phyloP scores from a whole-genome alignment of 305 asterid species.

The Withania somnifera region DNA sequence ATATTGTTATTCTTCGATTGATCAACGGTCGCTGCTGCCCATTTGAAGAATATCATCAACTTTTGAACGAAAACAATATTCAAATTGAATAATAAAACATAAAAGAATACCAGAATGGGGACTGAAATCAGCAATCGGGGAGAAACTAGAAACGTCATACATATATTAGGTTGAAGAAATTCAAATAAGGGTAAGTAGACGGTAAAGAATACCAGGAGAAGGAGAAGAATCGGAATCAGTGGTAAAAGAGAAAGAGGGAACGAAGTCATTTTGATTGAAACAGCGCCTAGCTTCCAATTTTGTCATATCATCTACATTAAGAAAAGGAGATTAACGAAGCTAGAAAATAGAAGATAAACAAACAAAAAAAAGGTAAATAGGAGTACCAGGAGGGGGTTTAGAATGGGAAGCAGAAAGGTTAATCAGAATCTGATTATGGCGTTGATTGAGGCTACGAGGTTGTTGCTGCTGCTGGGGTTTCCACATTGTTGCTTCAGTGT shows the following conservation, averaged over 20 bases:
- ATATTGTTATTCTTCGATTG: background rate
- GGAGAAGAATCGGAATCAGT: slow-evolving; percentile 40
- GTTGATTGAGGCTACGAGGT: slow-evolving; percentile 72
- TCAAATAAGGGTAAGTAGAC: background rate
- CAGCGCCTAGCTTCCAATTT: background rate
- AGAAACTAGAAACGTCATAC: background rate
- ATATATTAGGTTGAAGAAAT: background rate
- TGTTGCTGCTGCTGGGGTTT: slow-evolving; percentile 28
- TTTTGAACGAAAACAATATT: background rate
- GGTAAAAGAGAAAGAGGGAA: slow-evolving; percentile 27
- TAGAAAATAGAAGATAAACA: background rate
- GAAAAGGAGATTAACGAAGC: background rate
- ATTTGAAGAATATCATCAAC: background rate
- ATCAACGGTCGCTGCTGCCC: background rate
- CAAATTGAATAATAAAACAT: background rate
- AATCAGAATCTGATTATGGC: slow-evolving; percentile 43
- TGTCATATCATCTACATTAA: background rate
- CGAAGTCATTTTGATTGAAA: background rate
- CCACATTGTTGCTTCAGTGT: slow-evolving; percentile 40
- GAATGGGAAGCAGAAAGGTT: slow-evolving; percentile 53
- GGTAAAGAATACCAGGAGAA: slow-evolving; percentile 21
- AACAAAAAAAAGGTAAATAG: background rate
- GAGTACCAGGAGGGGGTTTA: slow-evolving; percentile 11
- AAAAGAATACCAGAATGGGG: background rate
- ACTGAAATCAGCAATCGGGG: background rate